Evolutionary conservation across 2,329 filamentous ascomycete genomes (phyloP), one percentile per base, ranked within the genome.

Genomic region (Ceratocystis smalleyi): DNA sequence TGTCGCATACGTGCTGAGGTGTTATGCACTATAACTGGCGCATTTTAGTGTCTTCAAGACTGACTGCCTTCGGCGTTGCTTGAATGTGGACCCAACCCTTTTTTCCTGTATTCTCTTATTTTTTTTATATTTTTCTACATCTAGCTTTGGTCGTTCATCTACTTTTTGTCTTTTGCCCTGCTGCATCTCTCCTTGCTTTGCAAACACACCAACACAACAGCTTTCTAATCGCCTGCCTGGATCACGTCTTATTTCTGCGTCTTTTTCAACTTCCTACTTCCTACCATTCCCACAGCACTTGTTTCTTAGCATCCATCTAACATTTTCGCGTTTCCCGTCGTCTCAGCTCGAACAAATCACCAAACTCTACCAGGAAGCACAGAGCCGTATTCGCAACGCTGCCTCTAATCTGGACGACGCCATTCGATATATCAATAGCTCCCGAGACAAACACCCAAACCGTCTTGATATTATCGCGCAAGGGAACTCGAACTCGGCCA

Each of bases 391-490:
- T 62, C 81, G 88, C 66, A 81, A 77, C n/a, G 84, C 86, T 0
- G 71, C 89, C 0, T 81, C 77, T 66, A 86, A 95, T 69, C 73
- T 88, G 8, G 79, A 86, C 66, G 88, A 85, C 2, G 91, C 91
- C 0, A 78, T 88, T 55, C 80, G 84, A 64, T 94, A 86, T 71
- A 76, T 94, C 15, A 70, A 85, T 8, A 79, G 83, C 4, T 83
- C 81, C 24, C 82, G 81, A 63, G 83, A 88, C 63, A 81, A 83
- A 49, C 88, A 90, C 69, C 89, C 89, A 0, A 95, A 94, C 71
- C 81, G 89, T 49, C 76, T 81, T 62, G 87, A 91, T 68, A 77
- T 85, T 22, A 82, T 81, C 72, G 75, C 78, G 64, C 74, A 78
- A 68, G 75, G 74, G 59, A 76, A 73, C 45, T 68, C 71, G 0